These are phyloP conservation scores for Vitis rupestris DNA, from an alignment of 164 flowering plant species.

Conservation along the genomic window DNA sequence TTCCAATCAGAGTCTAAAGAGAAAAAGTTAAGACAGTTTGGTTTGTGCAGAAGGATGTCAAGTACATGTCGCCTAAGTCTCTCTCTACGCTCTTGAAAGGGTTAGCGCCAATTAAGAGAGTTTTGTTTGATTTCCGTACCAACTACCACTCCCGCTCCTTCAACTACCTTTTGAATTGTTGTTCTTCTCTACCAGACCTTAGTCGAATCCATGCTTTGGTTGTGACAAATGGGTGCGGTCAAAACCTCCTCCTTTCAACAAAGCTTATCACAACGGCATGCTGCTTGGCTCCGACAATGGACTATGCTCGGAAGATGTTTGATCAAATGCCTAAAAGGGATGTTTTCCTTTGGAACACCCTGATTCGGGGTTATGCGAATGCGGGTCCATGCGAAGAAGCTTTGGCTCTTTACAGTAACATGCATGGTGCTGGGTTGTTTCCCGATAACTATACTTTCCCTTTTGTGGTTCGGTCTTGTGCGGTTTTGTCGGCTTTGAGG, in stretches of 20 bases:
- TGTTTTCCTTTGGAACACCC: constrained; percentile 33
- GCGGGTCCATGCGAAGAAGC: constrained; percentile 32
- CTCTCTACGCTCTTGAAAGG: constrained; percentile 3
- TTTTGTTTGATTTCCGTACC: background rate
- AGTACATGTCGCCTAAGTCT: constrained; percentile 2
- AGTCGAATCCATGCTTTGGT: constrained; percentile 25
- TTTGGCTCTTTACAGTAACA: constrained; percentile 18
- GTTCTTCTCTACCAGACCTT: constrained; percentile 25
- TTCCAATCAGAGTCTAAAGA: too few species aligned
- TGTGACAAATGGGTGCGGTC: constrained; percentile 23
- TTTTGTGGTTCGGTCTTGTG: constrained; percentile 32
- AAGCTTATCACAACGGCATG: constrained; percentile 21
- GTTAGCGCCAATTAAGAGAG: background rate
- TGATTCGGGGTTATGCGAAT: constrained; percentile 34
- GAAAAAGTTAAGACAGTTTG: too few species aligned
- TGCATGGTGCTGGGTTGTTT: constrained; percentile 28
- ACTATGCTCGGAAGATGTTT: constrained; percentile 28
- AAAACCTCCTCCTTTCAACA: constrained; percentile 21
- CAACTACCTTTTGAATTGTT: constrained; percentile 29
- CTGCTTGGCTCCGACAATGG: constrained; percentile 10
- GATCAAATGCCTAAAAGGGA: constrained; percentile 30
- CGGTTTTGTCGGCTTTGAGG: constrained; percentile 22
- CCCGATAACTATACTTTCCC: constrained; percentile 39
- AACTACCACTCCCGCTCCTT: constrained; percentile 18
- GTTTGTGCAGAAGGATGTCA: background rate